These are phyloP conservation scores for Diaporthe capsici DNA, from an alignment of 2,329 filamentous ascomycete species.

Conservation along the genomic window DNA sequence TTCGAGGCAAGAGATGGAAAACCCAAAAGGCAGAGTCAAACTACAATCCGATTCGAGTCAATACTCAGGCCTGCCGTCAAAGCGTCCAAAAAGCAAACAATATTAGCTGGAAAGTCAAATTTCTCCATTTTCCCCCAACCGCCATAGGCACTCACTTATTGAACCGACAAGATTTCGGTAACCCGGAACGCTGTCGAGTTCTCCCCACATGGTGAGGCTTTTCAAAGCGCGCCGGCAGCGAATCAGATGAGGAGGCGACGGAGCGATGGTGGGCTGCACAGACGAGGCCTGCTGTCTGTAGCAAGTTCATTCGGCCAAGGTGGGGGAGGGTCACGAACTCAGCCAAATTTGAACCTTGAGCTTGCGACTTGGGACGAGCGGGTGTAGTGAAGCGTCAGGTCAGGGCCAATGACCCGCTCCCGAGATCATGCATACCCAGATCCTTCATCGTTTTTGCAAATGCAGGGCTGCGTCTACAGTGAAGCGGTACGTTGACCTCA, in stretches of 20 bases:
- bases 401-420: neutral
- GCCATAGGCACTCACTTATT: neutral
- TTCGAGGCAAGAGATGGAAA: neutral
- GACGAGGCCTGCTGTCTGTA: neutral
- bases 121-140: neutral
- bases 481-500: too few species aligned
- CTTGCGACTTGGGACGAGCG: slow-evolving; percentile 20
- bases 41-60: neutral
- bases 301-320: neutral
- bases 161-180: neutral
- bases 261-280: slow-evolving; percentile 1
- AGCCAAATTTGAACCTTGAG: slow-evolving; percentile 16
- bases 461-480: neutral
- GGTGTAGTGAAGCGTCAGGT: neutral
- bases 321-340: neutral
- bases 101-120: slow-evolving; percentile 24
- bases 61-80: neutral
- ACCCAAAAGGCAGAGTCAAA: neutral
- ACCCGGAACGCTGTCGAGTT: neutral
- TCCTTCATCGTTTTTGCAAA: neutral
- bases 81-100: neutral
- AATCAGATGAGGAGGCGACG: neutral
- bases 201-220: neutral
- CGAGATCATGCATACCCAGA: neutral
- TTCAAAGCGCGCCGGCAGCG: neutral